Evolutionary conservation across 2,329 filamentous ascomycete genomes (phyloP).

Genomic region (Cladosporium phlei): DNA sequence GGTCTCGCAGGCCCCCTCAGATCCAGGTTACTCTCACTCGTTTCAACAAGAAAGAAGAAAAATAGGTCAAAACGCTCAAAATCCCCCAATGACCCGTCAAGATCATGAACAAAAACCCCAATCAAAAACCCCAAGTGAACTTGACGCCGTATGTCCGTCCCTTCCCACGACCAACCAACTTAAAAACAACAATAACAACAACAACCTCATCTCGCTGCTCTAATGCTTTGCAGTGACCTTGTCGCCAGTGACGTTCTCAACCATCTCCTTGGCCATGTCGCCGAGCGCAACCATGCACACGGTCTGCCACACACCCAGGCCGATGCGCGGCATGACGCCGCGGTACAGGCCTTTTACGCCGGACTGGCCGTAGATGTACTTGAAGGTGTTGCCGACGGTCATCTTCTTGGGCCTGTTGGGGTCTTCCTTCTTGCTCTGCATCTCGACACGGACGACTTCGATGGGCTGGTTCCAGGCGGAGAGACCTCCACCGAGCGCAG

Average conservation of each 20-base stretch:
- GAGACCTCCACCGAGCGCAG: constrained; percentile 83
- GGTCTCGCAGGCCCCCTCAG: neutral
- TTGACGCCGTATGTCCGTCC: no score
- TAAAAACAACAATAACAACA: no score
- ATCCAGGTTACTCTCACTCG: no score
- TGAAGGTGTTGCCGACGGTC: constrained; percentile 78
- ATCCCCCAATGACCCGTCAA: neutral
- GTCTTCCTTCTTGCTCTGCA: constrained; percentile 98
- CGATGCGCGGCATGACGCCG: constrained; percentile 88
- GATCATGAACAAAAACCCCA: no score
- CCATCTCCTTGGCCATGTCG: constrained; percentile 67
- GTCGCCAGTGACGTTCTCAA: constrained; percentile 62
- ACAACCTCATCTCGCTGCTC: constrained; percentile 15
- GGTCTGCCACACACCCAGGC: constrained; percentile 96
- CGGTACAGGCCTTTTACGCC: constrained; percentile 91
- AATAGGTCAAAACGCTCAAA: neutral
- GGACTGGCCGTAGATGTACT: constrained; percentile 87
- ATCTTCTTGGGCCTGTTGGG: constrained; percentile 98
- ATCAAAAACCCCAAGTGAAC: no score
- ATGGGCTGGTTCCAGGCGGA: constrained; percentile 99
- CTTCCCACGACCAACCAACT: no score
- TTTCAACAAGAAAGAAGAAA: no score
- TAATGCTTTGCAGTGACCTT: constrained; percentile 62
- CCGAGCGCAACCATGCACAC: constrained; percentile 99
- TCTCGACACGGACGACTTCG: constrained; percentile 98